Conservation (phyloP, 306 rosid species). For the Erythrophleum fordii region DNA sequence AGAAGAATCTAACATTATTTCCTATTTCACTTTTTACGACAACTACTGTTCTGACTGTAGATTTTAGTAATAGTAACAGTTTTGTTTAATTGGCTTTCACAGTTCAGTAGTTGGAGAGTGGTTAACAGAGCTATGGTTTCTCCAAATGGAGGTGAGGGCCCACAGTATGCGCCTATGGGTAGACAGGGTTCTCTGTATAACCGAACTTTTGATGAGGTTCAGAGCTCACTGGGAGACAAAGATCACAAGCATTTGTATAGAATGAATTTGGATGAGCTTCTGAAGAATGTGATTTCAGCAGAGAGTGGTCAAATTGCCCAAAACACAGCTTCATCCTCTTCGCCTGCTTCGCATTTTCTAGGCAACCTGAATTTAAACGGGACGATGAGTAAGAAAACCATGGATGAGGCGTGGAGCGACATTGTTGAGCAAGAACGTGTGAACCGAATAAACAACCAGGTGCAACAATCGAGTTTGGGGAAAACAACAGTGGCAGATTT, state of each 20-base stretch:
- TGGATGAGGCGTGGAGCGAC: conserved; percentile 37
- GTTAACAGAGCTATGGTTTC: conserved; percentile 39
- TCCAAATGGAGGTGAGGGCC: conserved; percentile 39
- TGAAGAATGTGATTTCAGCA: conserved; percentile 39
- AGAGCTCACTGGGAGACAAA: conserved; percentile 43
- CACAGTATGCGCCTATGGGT: neutral
- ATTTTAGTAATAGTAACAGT: neutral
- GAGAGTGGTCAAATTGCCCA: conserved; percentile 49
- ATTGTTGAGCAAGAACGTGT: conserved; percentile 35
- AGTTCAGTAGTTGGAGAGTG: conserved; percentile 9
- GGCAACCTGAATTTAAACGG: conserved; percentile 41
- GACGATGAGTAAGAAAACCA: conserved; percentile 34
- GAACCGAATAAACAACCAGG: neutral
- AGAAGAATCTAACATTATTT: neutral
- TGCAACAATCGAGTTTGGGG: conserved; percentile 6
- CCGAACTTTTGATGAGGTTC: conserved; percentile 45
- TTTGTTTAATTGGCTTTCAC: neutral
- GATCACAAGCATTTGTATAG: conserved; percentile 32
- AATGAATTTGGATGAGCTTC: conserved; percentile 49
- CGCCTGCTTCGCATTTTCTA: conserved; percentile 33
- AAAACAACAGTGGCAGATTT: conserved; percentile 32
- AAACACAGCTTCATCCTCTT: conserved; percentile 43
- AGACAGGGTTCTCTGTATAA: conserved; percentile 34
- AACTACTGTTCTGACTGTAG: neutral
- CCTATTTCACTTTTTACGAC: neutral